phyloP scores from a whole-genome alignment of 331 rosid species.

The Stylosanthes scabra region DNA sequence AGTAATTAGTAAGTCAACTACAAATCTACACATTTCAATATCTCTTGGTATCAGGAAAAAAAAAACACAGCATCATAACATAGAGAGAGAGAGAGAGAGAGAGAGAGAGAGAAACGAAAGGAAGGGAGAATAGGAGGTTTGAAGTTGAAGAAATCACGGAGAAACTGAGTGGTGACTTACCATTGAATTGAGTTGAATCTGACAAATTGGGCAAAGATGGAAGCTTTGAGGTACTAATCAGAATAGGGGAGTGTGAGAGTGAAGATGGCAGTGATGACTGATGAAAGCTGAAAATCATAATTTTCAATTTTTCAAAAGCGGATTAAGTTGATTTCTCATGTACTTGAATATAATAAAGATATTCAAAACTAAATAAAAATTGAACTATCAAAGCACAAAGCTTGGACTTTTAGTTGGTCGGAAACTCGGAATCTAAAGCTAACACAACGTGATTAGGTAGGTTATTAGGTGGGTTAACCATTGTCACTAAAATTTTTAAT shows the following conservation, averaged over 20 bases:
- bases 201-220: not conserved
- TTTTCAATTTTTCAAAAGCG: not conserved
- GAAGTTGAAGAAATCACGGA: conserved; percentile 2
- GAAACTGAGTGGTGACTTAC: conserved; percentile 23
- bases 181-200: conserved; percentile 21
- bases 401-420: too few relatives aligned
- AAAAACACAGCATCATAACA: not conserved
- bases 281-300: not conserved
- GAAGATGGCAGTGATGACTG: not conserved
- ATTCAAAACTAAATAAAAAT: too few relatives aligned
- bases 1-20: not conserved
- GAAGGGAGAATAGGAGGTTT: not conserved
- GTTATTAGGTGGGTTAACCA: too few relatives aligned
- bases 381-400: too few relatives aligned
- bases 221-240: not conserved
- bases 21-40: conserved; percentile 10
- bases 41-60: not conserved
- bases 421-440: not conserved
- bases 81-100: not conserved
- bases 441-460: not conserved
- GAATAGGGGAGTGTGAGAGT: not conserved
- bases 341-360: too few relatives aligned
- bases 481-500: too few relatives aligned
- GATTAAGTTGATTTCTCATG: not conserved
- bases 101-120: conserved; percentile 6